Evolutionary conservation across 2,329 filamentous ascomycete species (phyloP).

Genomic region (Fusarium sp.): DNA sequence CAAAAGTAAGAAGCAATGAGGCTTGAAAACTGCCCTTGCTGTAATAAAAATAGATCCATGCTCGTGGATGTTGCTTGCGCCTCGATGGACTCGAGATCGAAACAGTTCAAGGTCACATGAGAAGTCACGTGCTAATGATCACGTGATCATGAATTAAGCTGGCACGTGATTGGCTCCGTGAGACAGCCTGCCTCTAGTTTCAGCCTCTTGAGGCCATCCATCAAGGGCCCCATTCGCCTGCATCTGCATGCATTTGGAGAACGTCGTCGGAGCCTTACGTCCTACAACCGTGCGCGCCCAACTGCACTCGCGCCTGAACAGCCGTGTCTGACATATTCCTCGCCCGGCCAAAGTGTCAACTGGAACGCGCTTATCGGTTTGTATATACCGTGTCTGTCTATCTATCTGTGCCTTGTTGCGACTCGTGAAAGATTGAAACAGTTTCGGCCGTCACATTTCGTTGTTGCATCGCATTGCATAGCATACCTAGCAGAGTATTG

Average conservation of each 20-base stretch:
- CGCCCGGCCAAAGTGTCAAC: constrained; percentile 30
- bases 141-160: accelerated
- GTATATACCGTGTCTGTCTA: constrained; percentile 37
- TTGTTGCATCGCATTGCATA: constrained; percentile 26
- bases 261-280: constrained; percentile 40
- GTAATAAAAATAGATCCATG: constrained; percentile 12
- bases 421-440: constrained; percentile 35
- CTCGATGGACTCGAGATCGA: background rate
- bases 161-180: constrained; percentile 29
- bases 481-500: constrained; percentile 8
- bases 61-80: background rate
- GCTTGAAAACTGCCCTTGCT: background rate
- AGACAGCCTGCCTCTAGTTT: constrained; percentile 28
- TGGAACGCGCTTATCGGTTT: constrained; percentile 34
- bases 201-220: constrained; percentile 38
- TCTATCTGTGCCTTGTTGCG: constrained; percentile 36
- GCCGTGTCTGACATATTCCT: constrained; percentile 27
- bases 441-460: constrained; percentile 30
- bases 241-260: constrained; percentile 32
- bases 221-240: constrained; percentile 35
- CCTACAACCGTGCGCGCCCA: constrained; percentile 40
- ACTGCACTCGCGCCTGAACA: constrained; percentile 39
- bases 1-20: background rate
- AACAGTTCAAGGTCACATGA: accelerated
- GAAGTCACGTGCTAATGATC: background rate